Conservation (phyloP, 2,329 filamentous ascomycete species). For the Fonsecaea nubica region DNA sequence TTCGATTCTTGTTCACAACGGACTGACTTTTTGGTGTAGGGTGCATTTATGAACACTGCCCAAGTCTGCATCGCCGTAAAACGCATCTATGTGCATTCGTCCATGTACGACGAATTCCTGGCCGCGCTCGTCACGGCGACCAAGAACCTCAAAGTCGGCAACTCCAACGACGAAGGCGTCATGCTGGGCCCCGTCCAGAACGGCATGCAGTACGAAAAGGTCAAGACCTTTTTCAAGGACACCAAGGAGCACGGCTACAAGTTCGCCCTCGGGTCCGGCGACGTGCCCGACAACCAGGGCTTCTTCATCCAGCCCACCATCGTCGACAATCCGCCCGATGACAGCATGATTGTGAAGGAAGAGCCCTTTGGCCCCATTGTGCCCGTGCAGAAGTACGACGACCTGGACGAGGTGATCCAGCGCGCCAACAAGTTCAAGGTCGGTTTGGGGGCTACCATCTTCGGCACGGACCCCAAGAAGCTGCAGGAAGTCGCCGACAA, state of each 20-base stretch:
- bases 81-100: conserved; percentile 63
- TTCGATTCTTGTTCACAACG: neutral
- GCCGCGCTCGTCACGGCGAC: conserved; percentile 52
- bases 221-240: conserved; percentile 63
- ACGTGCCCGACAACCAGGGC: conserved; percentile 49
- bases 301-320: conserved; percentile 59
- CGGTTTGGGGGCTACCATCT: conserved; percentile 58
- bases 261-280: conserved; percentile 58
- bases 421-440: conserved; percentile 60
- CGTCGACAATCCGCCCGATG: conserved; percentile 46
- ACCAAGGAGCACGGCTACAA: conserved; percentile 61
- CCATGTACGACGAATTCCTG: conserved; percentile 59
- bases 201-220: conserved; percentile 67
- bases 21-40: conserved; percentile 29
- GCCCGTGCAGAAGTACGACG: conserved; percentile 55
- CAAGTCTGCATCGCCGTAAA: conserved; percentile 63
- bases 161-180: conserved; percentile 49
- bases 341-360: conserved; percentile 43
- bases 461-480: conserved; percentile 57
- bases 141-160: conserved; percentile 39
- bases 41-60: conserved; percentile 64
- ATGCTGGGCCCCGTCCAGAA: conserved; percentile 70
- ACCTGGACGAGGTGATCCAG: conserved; percentile 54
- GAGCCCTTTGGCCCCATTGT: conserved; percentile 62
- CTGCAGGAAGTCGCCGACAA: conserved; percentile 54